phyloP scores from a whole-genome alignment of 306 rosid genomes.

The Lupinus albus region DNA sequence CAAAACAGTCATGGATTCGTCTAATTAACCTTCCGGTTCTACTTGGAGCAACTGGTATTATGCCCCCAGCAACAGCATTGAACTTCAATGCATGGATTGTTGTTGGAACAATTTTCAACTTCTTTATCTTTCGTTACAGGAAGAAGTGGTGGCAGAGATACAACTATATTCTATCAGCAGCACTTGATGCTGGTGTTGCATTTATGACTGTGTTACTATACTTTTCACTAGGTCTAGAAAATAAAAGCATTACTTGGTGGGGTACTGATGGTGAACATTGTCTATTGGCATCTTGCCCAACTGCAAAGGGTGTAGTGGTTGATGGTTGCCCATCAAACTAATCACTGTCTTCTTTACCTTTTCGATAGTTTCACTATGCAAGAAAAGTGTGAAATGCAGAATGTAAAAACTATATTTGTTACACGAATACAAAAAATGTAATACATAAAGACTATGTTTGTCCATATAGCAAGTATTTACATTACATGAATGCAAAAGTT shows the following conservation, averaged over 20 bases:
- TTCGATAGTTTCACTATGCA: constrained; percentile 12
- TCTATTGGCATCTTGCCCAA: constrained; percentile 69
- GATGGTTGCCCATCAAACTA: constrained; percentile 59
- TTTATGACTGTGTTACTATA: constrained; percentile 76
- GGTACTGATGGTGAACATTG: constrained; percentile 77
- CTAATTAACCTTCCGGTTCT: constrained; percentile 85
- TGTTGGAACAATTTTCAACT: constrained; percentile 73
- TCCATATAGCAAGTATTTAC: not conserved
- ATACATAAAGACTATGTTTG: not conserved
- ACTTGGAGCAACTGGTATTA: constrained; percentile 70
- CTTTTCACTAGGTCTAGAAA: constrained; percentile 60
- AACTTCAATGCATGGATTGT: constrained; percentile 81
- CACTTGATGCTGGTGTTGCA: constrained; percentile 86
- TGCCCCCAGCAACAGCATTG: constrained; percentile 82
- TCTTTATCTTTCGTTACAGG: constrained; percentile 72
- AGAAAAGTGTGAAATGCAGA: constrained; percentile 1
- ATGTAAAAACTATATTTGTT: not conserved
- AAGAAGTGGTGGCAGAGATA: constrained; percentile 92
- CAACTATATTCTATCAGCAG: constrained; percentile 81
- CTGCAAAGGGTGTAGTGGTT: constrained; percentile 60
- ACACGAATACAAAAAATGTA: not conserved
- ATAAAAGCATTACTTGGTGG: constrained; percentile 68
- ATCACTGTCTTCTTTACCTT: constrained; percentile 1
- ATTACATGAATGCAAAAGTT: not conserved
- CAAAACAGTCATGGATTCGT: constrained; percentile 73